Evolutionary conservation across 805 yeast species (phyloP).

Genomic region (Ogataea siamensis): DNA sequence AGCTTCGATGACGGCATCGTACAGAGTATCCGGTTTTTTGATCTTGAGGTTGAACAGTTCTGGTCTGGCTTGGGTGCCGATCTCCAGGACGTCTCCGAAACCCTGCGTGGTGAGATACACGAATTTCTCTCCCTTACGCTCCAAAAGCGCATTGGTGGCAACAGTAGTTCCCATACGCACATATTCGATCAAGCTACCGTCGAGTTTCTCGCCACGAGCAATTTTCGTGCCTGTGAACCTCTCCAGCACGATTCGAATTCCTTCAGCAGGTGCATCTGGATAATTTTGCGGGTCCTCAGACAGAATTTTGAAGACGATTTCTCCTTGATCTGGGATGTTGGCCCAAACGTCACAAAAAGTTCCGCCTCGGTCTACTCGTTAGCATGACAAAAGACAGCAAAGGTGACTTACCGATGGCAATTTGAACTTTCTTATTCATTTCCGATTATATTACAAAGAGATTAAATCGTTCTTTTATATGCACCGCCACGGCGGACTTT

Average conservation of each 20-base stretch:
- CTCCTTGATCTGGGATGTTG: conserved; percentile 40
- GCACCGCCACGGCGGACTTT: conserved; percentile 11
- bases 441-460: neutral
- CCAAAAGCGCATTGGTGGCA: conserved; percentile 26
- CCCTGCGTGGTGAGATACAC: conserved; percentile 30
- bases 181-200: conserved; percentile 22
- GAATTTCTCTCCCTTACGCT: conserved; percentile 23
- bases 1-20: conserved; percentile 20
- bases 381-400: neutral
- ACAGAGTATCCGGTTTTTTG: conserved; percentile 18
- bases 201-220: conserved; percentile 19
- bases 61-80: conserved; percentile 34
- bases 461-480: neutral
- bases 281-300: conserved; percentile 29
- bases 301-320: conserved; percentile 32
- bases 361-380: conserved; percentile 36
- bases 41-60: conserved; percentile 22
- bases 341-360: conserved; percentile 49
- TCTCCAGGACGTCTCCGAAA: conserved; percentile 32
- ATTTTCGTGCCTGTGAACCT: conserved; percentile 17
- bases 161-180: conserved; percentile 31
- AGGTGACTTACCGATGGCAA: conserved; percentile 15
- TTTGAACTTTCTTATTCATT: conserved; percentile 10
- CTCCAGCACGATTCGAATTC: conserved; percentile 26
- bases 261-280: conserved; percentile 29